Evolutionary conservation across 257 asterid species (phyloP).

Genomic region (Eucommia ulmoides): DNA sequence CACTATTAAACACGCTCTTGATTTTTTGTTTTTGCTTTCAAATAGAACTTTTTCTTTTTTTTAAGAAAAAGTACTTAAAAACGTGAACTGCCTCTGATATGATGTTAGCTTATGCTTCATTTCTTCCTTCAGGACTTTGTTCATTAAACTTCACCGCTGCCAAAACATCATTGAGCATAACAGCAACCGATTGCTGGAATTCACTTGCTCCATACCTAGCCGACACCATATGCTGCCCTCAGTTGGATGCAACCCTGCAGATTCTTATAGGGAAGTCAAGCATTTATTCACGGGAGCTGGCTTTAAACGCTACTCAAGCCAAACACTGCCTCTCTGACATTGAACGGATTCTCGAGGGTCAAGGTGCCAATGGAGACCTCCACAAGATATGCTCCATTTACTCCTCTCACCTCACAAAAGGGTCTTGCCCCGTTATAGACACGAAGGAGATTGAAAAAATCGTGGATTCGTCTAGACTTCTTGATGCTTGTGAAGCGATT

Average conservation of each 20-base stretch:
- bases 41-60: neutral
- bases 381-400: conserved; percentile 19
- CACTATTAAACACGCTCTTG: neutral
- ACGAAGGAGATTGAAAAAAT: conserved; percentile 8
- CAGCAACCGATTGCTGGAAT: conserved; percentile 28
- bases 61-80: neutral
- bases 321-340: conserved; percentile 26
- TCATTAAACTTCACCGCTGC: conserved; percentile 17
- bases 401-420: conserved; percentile 11
- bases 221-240: conserved; percentile 25
- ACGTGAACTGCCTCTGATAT: neutral
- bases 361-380: conserved; percentile 21
- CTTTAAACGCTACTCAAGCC: conserved; percentile 16
- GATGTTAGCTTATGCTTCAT: neutral
- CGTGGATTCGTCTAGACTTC: conserved; percentile 12
- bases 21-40: too few relatives aligned
- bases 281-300: conserved; percentile 9
- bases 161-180: conserved; percentile 11
- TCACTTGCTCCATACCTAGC: conserved; percentile 24
- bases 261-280: conserved; percentile 23
- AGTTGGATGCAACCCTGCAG: conserved; percentile 16
- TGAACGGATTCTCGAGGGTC: conserved; percentile 20
- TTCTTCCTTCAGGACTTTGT: conserved; percentile 17
- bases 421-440: conserved; percentile 21
- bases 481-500: conserved; percentile 15